These are phyloP conservation scores for Xylariaceae sp. DNA, from an alignment of 2,329 filamentous ascomycete species.

Conservation along the genomic window DNA sequence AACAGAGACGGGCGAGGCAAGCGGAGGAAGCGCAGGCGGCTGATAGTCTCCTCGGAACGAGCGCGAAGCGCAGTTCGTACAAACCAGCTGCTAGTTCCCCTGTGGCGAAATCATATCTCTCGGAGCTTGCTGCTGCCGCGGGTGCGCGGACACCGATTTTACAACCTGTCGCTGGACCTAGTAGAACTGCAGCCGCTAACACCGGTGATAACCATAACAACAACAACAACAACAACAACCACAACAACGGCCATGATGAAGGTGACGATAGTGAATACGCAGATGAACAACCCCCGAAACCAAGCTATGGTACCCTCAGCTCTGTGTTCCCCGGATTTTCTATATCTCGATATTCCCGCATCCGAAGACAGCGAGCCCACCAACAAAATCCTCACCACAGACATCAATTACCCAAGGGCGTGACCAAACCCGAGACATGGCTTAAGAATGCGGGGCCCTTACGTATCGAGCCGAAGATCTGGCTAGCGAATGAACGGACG, in stretches of 20 bases:
- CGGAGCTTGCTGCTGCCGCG: constrained; percentile 49
- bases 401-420: constrained; percentile 67
- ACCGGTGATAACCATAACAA: too few relatives aligned
- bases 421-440: constrained; percentile 78
- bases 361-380: constrained; percentile 43
- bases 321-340: constrained; percentile 79
- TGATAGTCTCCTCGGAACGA: constrained; percentile 70
- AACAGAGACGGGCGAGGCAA: constrained; percentile 71
- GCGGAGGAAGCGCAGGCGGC: constrained; percentile 86
- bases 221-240: neutral
- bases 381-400: too few relatives aligned
- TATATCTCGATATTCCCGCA: constrained; percentile 66
- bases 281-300: constrained; percentile 20
- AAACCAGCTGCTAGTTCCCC: constrained; percentile 61
- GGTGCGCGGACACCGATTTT: constrained; percentile 35
- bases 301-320: constrained; percentile 53
- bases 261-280: constrained; percentile 36
- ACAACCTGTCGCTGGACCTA: constrained; percentile 20
- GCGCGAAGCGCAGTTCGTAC: constrained; percentile 44
- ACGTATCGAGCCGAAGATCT: constrained; percentile 94
- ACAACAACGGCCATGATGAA: constrained; percentile 18
- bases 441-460: constrained; percentile 93
- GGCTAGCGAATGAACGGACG: constrained; percentile 96
- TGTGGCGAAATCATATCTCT: constrained; percentile 58
- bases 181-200: constrained; percentile 23